phyloP scores from a whole-genome alignment of 2,329 filamentous ascomycete species.

The Talaromyces funiculosus region DNA sequence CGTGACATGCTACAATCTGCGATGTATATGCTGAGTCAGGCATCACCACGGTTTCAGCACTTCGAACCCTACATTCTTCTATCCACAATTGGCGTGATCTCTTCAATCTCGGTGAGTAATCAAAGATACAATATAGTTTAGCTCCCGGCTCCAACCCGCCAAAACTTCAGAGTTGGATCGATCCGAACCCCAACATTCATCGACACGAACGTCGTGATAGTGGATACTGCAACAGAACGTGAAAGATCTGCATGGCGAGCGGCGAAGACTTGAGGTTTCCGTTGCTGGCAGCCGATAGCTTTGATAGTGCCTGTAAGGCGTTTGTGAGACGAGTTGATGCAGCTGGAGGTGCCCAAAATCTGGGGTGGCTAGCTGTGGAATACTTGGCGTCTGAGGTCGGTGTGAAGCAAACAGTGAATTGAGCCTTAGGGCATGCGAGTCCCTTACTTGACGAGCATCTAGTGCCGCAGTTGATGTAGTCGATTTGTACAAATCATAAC shows the following conservation, averaged over 20 bases:
- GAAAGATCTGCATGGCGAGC: conserved; percentile 4
- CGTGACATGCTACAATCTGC: not conserved
- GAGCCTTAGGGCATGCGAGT: conserved; percentile 3
- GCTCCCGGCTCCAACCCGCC: not conserved
- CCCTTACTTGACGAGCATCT: not conserved
- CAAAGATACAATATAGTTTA: not conserved
- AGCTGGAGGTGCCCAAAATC: conserved; percentile 53
- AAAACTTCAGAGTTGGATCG: not conserved
- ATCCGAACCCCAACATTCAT: not conserved
- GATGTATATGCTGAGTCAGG: not conserved
- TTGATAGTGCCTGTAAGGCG: conserved; percentile 60
- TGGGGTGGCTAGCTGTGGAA: conserved; percentile 35
- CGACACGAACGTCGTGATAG: not conserved
- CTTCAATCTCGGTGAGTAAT: not conserved
- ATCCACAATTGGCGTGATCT: not conserved
- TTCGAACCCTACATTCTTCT: not conserved
- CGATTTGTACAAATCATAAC: not conserved
- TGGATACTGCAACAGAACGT: not conserved
- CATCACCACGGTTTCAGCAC: not conserved
- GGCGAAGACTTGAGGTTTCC: conserved; percentile 46
- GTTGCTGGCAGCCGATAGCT: conserved; percentile 57
- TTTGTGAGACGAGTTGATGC: conserved; percentile 46
- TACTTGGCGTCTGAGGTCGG: conserved; percentile 26
- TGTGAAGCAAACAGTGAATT: not conserved
- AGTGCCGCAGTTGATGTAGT: not conserved